These are phyloP conservation scores for Metschnikowia picachoensis DNA, from an alignment of 805 yeast genomes.

Conservation along the genomic window DNA sequence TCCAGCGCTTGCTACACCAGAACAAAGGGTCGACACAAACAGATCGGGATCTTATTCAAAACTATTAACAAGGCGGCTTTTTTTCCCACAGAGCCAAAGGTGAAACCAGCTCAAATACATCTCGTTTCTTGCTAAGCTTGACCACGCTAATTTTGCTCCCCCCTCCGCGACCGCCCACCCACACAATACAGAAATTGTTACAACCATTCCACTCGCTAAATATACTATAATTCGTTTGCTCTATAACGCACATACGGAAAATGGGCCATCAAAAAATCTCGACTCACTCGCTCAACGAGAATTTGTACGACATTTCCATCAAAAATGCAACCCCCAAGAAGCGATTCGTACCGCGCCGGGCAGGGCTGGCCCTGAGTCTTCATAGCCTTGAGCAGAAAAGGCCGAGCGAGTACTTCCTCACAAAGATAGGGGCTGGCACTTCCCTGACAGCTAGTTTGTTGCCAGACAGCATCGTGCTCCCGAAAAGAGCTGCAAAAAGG, in stretches of 20 bases:
- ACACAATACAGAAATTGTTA: neutral
- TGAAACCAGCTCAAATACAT: neutral
- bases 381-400: conserved; percentile 25
- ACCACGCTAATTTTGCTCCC: neutral
- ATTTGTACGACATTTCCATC: conserved; percentile 26
- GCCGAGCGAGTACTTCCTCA: conserved; percentile 40
- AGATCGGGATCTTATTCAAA: no score
- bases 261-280: conserved; percentile 23
- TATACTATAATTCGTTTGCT: no score
- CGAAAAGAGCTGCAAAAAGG: no score
- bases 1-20: no score
- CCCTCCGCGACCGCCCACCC: neutral
- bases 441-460: no score
- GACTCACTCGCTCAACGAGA: conserved; percentile 21
- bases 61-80: no score
- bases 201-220: neutral
- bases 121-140: neutral
- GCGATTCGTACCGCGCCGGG: conserved; percentile 23
- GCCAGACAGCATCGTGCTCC: no score
- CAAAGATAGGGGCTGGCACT: conserved; percentile 17
- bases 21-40: no score
- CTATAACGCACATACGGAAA: neutral
- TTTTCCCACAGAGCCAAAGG: no score
- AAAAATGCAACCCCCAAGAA: conserved; percentile 15
- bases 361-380: conserved; percentile 26